Evolutionary conservation across 208 protist genomes (phyloP), one percentile per base, ranked within the genome.

Genomic region (Leishmania major): DNA sequence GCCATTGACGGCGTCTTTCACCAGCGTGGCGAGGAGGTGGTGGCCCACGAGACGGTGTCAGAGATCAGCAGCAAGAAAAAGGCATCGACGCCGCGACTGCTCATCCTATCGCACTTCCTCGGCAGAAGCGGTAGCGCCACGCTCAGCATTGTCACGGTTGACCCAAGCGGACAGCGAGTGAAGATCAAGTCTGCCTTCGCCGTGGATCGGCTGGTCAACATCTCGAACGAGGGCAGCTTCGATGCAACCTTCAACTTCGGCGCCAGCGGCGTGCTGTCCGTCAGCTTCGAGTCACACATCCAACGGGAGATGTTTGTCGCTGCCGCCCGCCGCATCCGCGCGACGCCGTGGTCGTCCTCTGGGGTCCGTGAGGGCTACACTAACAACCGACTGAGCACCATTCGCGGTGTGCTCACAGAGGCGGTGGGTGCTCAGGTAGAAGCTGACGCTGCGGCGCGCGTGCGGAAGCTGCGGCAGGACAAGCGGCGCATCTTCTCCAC

Each of bases 261-360:
- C 17, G 89, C 88, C 22, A 96, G 95, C 59, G 95, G 93, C 3
- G 88, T 96, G 89, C 80, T 98, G 3, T 93, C 89, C 6, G 92
- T 96, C 40, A 91, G 87, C 73, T 98, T 98, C 78, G 92, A 93
- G 83, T 96, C 95, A 7, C 88, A 95, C 85, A 96, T 98, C 81
- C 95, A 98, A 79, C 88, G 95, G 1, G 92, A 96, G 84, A 98
- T 98, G 92, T 96, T 98, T 59, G 80, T 96, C 6, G 91, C 92
- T 1, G 89, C 93, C 3, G 85, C 95, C 35, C 86, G 87, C 1
- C 88, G 88, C 4, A 81, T 91, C 72, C 91, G 92, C 77, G 87
- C 78, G 25, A 75, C 79, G 72, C 77, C 80, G 77, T 77, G 60
- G 10, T 70, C 80, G 0, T 45, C 69, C 11, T 35, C 73, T 22